Percentiles rank a stretch among this genome's conserved stretches.
phyloP scores from a whole-genome alignment of 1,139 yeast species.

The Ashbya aceris region DNA sequence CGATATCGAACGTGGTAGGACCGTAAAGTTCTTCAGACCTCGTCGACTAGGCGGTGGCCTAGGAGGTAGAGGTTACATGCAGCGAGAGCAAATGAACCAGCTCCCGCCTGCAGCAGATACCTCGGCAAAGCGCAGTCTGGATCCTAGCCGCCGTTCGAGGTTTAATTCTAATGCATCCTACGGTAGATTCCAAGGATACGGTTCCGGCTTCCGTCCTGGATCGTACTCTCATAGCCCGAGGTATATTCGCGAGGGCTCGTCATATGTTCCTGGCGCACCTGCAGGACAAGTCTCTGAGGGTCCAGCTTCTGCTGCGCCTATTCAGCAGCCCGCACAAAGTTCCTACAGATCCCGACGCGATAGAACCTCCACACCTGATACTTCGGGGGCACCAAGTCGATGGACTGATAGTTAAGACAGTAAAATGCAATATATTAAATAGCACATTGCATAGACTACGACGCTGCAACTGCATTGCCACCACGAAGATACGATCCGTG shows the following conservation, averaged over 20 bases:
- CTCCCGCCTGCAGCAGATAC: not conserved
- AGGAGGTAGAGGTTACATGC: constrained; percentile 51
- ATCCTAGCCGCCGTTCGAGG: not conserved
- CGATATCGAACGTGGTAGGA: constrained; percentile 78
- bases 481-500: too few species aligned
- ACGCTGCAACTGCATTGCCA: too few species aligned
- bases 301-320: not conserved
- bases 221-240: not conserved
- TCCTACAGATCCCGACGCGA: constrained; percentile 24
- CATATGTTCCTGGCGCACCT: constrained; percentile 1
- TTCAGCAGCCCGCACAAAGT: constrained; percentile 2
- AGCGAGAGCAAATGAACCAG: constrained; percentile 10
- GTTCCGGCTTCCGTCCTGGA: not conserved
- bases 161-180: not conserved
- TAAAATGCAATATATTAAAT: too few species aligned
- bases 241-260: not conserved
- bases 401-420: not conserved
- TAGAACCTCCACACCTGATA: constrained; percentile 11
- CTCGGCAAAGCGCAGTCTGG: not conserved
- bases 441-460: too few species aligned
- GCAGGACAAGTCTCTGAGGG: not conserved
- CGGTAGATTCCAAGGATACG: not conserved
- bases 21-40: constrained; percentile 74
- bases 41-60: constrained; percentile 66
- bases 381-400: not conserved